A percentile compares a stretch with the other conserved stretches of the same genome.
These are phyloP conservation scores for Polyporus tsugae DNA, from an alignment of 1,284 basidiomycete genomes.

Conservation along the genomic window DNA sequence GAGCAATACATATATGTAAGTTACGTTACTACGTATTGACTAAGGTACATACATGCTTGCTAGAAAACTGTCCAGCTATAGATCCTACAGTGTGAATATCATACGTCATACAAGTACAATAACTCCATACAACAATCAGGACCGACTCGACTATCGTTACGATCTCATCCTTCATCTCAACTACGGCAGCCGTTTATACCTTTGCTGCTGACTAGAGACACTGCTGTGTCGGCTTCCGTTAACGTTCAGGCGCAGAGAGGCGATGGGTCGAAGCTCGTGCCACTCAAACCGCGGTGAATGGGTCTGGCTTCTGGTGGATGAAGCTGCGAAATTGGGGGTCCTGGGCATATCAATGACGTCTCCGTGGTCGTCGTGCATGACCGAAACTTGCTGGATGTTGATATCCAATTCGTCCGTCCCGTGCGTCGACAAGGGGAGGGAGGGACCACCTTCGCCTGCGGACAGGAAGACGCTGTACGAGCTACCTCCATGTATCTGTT, in stretches of 20 bases:
- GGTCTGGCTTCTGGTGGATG: not conserved
- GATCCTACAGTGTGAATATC: not conserved
- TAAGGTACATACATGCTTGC: not conserved
- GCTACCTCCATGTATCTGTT: conserved; percentile 1
- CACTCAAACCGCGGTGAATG: conserved; percentile 18
- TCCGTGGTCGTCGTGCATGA: conserved; percentile 41
- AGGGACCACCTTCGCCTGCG: not conserved
- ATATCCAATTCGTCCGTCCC: not conserved
- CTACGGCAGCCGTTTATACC: not conserved
- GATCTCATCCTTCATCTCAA: not conserved
- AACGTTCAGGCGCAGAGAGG: conserved; percentile 10
- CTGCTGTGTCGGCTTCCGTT: conserved; percentile 1
- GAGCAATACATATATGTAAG: not conserved
- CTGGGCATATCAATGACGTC: not conserved
- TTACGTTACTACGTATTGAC: not conserved
- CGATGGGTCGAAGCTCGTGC: conserved; percentile 27
- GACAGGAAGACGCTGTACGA: not conserved
- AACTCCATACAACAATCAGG: not conserved
- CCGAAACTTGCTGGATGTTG: conserved; percentile 1
- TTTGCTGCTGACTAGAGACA: not conserved
- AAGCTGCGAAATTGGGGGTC: not conserved
- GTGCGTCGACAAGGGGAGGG: not conserved
- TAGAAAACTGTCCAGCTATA: not conserved
- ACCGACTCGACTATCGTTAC: not conserved
- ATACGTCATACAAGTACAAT: not conserved